Evolutionary conservation across 2,329 filamentous ascomycete species (phyloP).

Genomic region (Ophiostoma ulmi): DNA sequence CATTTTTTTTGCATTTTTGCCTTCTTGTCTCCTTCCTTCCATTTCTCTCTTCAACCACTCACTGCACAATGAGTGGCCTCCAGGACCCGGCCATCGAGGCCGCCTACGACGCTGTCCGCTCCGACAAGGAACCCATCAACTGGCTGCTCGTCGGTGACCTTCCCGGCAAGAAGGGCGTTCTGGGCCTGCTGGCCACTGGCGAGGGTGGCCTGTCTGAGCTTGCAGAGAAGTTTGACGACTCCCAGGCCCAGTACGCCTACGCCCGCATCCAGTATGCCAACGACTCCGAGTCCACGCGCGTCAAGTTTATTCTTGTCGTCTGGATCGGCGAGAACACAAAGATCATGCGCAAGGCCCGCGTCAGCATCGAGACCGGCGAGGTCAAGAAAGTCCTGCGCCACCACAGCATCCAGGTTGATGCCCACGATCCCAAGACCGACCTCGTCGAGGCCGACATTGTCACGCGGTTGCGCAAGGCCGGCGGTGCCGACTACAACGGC

Average conservation of each 20-base stretch:
- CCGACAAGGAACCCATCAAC: constrained; percentile 60
- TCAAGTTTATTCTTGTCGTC: constrained; percentile 63
- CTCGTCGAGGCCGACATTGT: constrained; percentile 59
- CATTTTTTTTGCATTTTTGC: not conserved
- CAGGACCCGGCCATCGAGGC: constrained; percentile 55
- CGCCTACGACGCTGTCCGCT: constrained; percentile 63
- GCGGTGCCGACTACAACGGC: constrained; percentile 67
- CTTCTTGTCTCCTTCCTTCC: not conserved
- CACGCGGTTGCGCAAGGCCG: constrained; percentile 56
- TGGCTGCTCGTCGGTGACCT: constrained; percentile 64
- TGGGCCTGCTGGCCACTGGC: constrained; percentile 54
- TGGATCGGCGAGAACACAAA: constrained; percentile 63
- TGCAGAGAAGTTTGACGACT: constrained; percentile 50
- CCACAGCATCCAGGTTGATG: constrained; percentile 61
- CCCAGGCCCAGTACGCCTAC: constrained; percentile 62
- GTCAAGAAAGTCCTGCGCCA: constrained; percentile 61
- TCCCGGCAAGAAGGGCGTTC: constrained; percentile 47
- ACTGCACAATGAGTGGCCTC: constrained; percentile 50
- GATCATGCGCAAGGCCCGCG: constrained; percentile 65
- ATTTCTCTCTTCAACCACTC: too few relatives aligned
- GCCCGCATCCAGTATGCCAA: constrained; percentile 64
- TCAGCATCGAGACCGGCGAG: constrained; percentile 60
- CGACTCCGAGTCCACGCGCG: constrained; percentile 62
- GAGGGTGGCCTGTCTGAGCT: constrained; percentile 57
- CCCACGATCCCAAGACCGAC: constrained; percentile 51